Base-by-base conservation (phyloP, 164 flowering plant species). In the Magnolia kwangsiensis region DNA sequence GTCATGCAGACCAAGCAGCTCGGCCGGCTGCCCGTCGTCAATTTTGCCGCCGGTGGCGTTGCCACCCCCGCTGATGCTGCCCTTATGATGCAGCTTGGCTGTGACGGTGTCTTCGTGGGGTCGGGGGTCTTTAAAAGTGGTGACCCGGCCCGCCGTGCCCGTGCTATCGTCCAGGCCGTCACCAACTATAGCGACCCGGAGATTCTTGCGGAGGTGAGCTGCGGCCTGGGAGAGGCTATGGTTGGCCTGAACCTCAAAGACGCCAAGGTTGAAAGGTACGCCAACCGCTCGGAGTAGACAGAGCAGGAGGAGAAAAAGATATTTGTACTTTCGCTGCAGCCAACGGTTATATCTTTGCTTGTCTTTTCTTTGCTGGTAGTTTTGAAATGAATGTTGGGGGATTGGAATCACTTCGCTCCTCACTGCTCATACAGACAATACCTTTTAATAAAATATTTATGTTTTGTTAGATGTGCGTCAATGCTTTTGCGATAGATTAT, bases 31-130 rank as follows among this genome's bases (percentile, higher is more conserved):
- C 97, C 97, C 45, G 93, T 90, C 63, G 88, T 85, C 67, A 88
- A 83, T 50, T 92, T 92, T 71, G 97, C 94, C 0, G 86, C 93
- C 1, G 94, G 93, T 3, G 97, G 97, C 0, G 82, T 89, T 18
- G 88, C 69, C 16, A 88, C 92, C 1, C 97, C 97, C 58, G 97
- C 97, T 0, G 97, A 90, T 77, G 97, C 89, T 0, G 94, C 93
- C 18, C 64, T 92, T 76, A 88, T 90, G 93, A 89, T 92, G 92
- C 97, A 89, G 63, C 75, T 92, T 79, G 97, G 94, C 0, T 90
- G 94, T 69, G 92, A 92, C 71, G 97, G 97, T 2, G 90, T 91
- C 72, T 87, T 89, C 16, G 77, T 89, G 11, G 93, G 90, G 0
- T 79, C 84, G 6, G 88, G 88, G 45, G 74, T 90, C 37, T 90